Evolutionary conservation across 164 flowering plant genomes (phyloP).

Genomic region (Vitis amurensis): DNA sequence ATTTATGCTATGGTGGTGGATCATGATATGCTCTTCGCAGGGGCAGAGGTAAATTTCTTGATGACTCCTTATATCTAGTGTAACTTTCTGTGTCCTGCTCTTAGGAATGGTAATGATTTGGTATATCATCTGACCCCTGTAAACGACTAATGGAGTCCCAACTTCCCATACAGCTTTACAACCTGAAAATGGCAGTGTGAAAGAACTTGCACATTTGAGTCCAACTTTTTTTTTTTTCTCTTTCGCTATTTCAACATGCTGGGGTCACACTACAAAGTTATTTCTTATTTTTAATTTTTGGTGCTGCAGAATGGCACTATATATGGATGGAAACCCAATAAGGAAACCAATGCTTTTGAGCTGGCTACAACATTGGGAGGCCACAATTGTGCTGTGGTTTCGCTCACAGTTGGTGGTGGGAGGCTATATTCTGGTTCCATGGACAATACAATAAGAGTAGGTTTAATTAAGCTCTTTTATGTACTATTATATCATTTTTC

Average conservation of each 20-base stretch:
- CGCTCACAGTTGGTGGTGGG: constrained; percentile 31
- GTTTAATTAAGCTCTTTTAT: constrained; percentile 5
- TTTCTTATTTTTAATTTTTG: not conserved
- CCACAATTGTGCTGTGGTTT: constrained; percentile 35
- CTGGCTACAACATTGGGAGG: constrained; percentile 30
- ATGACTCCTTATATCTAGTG: too few relatives aligned
- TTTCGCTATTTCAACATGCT: too few relatives aligned
- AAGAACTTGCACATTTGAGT: too few relatives aligned
- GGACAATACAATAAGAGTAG: constrained; percentile 43
- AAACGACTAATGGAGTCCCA: too few relatives aligned
- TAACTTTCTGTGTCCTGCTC: too few relatives aligned
- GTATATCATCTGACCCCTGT: too few relatives aligned
- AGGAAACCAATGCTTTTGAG: constrained; percentile 11
- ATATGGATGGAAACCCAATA: constrained; percentile 36
- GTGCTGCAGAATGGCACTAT: constrained; percentile 39
- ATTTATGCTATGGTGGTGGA: constrained; percentile 31
- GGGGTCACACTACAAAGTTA: too few relatives aligned
- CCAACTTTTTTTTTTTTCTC: too few relatives aligned
- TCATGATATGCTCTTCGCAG: constrained; percentile 34
- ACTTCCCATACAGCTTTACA: too few relatives aligned
- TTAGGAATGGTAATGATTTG: too few relatives aligned
- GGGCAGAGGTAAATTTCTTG: constrained; percentile 26
- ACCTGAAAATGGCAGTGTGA: too few relatives aligned
- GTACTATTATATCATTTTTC: not conserved
- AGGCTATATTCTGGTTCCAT: constrained; percentile 47